phyloP scores from a whole-genome alignment of 2,329 filamentous ascomycete genomes.

The Pseudogymnoascus sp. region DNA sequence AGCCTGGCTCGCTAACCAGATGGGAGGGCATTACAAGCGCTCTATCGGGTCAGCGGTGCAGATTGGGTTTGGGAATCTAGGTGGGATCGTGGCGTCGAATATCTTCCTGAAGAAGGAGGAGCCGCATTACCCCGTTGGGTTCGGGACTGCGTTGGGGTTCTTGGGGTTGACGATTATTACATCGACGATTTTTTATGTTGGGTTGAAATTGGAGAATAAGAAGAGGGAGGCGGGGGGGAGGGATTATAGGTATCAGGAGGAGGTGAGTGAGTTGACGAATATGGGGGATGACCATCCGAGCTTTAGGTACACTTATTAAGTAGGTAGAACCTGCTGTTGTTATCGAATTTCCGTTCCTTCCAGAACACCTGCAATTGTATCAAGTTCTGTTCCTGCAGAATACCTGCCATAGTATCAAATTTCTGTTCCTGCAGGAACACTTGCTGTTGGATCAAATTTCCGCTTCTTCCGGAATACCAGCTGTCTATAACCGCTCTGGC shows the following conservation, averaged over 20 bases:
- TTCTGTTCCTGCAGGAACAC: no score
- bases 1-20: slow-evolving; percentile 44
- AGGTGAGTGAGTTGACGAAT: slow-evolving; percentile 26
- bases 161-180: slow-evolving; percentile 30
- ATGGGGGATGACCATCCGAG: slow-evolving; percentile 43
- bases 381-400: no score
- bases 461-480: no score
- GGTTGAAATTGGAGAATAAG: slow-evolving; percentile 36
- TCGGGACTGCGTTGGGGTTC: slow-evolving; percentile 8
- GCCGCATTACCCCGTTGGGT: slow-evolving; percentile 24
- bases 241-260: slow-evolving; percentile 33
- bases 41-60: slow-evolving; percentile 41
- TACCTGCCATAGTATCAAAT: no score
- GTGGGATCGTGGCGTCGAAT: slow-evolving; percentile 30
- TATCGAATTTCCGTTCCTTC: background rate
- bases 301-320: slow-evolving; percentile 34
- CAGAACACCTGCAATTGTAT: no score
- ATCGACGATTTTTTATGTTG: slow-evolving; percentile 30
- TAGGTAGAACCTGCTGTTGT: background rate
- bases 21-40: slow-evolving; percentile 44
- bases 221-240: slow-evolving; percentile 38
- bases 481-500: background rate
- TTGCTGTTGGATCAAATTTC: no score
- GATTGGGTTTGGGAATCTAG: slow-evolving; percentile 40
- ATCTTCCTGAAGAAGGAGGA: slow-evolving; percentile 29